Base-by-base conservation (phyloP, 176 grass and related monocot species). In the Triticum turgidum region DNA sequence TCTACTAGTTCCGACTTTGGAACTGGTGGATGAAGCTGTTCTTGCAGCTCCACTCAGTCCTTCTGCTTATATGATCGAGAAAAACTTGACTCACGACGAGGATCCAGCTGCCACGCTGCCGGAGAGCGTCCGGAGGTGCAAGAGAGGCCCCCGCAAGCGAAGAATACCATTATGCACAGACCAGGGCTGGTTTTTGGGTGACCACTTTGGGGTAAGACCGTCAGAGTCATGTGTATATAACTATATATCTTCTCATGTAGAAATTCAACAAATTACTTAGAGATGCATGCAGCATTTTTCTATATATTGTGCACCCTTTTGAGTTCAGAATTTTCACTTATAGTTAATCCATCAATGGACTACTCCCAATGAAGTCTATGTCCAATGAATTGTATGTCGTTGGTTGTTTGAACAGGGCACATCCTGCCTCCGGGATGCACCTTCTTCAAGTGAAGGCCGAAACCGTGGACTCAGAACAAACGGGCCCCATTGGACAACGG, bases 391-490 rank as follows among this genome's bases (percentile, higher is more conserved):
- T 25, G 25, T 25, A 25, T 25, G 25, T 25, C 66, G 0, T 69
- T 18, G 15, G 66, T 20, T 35, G 30, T 37, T 69, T 38, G 8
- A 37, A 70, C 9, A 20, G 33, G 20, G 34, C 20, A 35, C 17
- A 5, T 18, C 17, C 20, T 21, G 34, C 33, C 54, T 69, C 66
- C 15, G 18, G 66, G 66, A 69, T 69, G 34, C 34, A 18, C 66
- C 30, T 69, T 78, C 24, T n/a, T 3, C 6, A 32, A 65, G 11
- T 59, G 4, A 35, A 15, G 22, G 4, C 15, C 18, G 1, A 32
- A 22, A n/a, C 65, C 8, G 6, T 52, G 54, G 21, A 77, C 5
- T 9, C 0, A 75, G 76, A 88, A 88, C 49, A 88, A 88, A 18
- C 6, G 27, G 14, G 49, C 49, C 49, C 18, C 80, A 12, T 20